phyloP scores from a whole-genome alignment of 2,329 filamentous ascomycete species.

The Fusarium pseudoanthophilum region DNA sequence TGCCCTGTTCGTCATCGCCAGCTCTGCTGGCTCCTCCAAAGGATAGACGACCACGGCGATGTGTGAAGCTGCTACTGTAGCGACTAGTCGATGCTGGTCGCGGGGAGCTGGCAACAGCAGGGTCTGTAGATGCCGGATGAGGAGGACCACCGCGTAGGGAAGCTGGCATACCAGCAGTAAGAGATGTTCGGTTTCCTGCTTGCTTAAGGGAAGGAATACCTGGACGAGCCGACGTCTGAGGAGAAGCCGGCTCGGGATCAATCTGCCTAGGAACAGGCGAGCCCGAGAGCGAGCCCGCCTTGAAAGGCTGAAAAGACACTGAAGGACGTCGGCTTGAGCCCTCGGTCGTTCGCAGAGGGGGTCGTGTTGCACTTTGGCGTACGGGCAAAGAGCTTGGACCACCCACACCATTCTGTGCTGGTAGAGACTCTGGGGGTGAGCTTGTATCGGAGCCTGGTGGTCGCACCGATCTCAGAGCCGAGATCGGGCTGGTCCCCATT shows the following conservation, averaged over 20 bases:
- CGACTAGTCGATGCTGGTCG: constrained; percentile 80
- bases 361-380: constrained; percentile 47
- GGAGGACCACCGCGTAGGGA: constrained; percentile 76
- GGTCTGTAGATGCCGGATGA: constrained; percentile 63
- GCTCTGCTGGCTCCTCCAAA: constrained; percentile 76
- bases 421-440: constrained; percentile 65
- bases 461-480: constrained; percentile 78
- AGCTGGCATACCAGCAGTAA: constrained; percentile 80
- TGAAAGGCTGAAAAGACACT: constrained; percentile 94
- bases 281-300: constrained; percentile 92
- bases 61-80: constrained; percentile 94
- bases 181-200: constrained; percentile 74
- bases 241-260: constrained; percentile 66
- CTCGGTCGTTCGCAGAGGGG: constrained; percentile 60
- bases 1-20: constrained; percentile 77
- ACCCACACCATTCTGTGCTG: constrained; percentile 57
- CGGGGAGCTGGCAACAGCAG: constrained; percentile 79
- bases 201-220: constrained; percentile 61
- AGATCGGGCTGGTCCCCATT: constrained; percentile 85
- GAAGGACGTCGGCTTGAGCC: constrained; percentile 76
- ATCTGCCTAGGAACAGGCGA: constrained; percentile 72
- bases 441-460: constrained; percentile 70
- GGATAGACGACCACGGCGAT: constrained; percentile 81
- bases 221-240: constrained; percentile 61
- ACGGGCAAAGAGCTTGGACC: constrained; percentile 66